These are phyloP conservation scores for Salvia sclarea DNA, from an alignment of 305 asterid species.

Conservation along the genomic window DNA sequence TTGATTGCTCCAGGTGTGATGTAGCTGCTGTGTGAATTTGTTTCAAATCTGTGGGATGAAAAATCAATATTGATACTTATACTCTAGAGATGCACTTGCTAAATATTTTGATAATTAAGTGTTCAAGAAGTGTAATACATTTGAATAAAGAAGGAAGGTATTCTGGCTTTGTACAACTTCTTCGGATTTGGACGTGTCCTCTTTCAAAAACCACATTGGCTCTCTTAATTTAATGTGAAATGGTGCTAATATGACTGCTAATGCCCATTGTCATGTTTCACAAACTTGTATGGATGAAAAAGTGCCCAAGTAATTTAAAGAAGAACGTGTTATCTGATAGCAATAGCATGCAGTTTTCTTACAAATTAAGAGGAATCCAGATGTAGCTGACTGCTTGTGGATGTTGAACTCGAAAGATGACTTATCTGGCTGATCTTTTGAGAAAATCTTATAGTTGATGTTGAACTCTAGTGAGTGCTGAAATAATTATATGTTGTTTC, in stretches of 20 bases:
- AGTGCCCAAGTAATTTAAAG: not conserved
- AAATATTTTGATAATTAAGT: not conserved
- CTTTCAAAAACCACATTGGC: not conserved
- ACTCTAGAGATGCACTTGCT: not conserved
- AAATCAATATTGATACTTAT: not conserved
- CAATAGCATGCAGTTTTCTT: not conserved
- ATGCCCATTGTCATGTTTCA: not conserved
- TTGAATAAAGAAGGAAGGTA: not conserved
- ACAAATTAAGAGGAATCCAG: not conserved
- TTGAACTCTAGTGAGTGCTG: constrained; percentile 19
- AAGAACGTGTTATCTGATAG: not conserved
- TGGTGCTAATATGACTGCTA: not conserved
- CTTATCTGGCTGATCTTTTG: not conserved
- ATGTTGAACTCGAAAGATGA: not conserved
- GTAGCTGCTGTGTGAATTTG: not conserved
- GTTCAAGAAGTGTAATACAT: not conserved
- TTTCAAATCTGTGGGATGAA: not conserved
- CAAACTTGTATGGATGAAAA: not conserved
- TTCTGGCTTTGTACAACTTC: not conserved
- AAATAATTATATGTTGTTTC: constrained; percentile 15
- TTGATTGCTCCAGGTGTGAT: not conserved
- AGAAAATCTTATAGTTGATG: not conserved
- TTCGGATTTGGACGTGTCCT: constrained; percentile 14
- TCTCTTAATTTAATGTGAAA: not conserved
- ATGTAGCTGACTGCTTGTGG: not conserved